Evolutionary conservation across 352 stramenopile species (phyloP), one percentile per base, ranked within the genome.

Genomic region (Phytophthora melonis): DNA sequence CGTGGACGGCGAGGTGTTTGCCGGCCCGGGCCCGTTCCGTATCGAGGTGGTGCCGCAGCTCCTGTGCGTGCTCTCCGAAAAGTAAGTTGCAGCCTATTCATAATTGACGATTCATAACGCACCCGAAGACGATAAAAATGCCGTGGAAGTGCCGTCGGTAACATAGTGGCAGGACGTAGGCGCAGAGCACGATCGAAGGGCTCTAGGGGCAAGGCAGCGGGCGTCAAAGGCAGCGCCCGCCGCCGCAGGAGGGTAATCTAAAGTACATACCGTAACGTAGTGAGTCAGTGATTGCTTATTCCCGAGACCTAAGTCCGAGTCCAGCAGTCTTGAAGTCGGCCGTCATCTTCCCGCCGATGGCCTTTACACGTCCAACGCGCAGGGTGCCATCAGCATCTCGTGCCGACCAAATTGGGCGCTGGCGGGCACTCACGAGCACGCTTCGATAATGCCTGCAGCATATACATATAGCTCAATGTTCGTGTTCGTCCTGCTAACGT

Each of bases 1-100:
- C 65, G 85, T 93, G 55, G 88, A 94, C 61, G 86, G 88, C 16
- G 88, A 94, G 60, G 84, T 93, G 30, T 90, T 94, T 25, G 72
- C 74, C 0, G 83, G 82, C 18, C 81, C 82, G 0, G 88, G 86
- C 1, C 80, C 83, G 45, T 93, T 93, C 71, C 88, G 86, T 47
- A 84, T 94, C 19, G 86, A 94, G 59, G 78, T 94, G 39, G 86
- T 94, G 25, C 88, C 88, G 14, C 82, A 86, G 23, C 65, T 94
- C 30, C 77, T 94, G 21, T 85, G 78, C 60, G 88, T 93, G 39
- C 72, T 94, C 10, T 94, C 88, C 21, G 88, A 94, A 60, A 94
- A 93, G 80, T 94, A 87, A 67, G 63, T 53, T 41, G 34, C 34
- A 62, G 57, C 49, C 41, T 72, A 69, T 58, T 52, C 64, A 72